These are phyloP conservation scores for Paragyromitra xinjiangensis DNA, from an alignment of 495 filamentous ascomycete genomes.

Conservation along the genomic window DNA sequence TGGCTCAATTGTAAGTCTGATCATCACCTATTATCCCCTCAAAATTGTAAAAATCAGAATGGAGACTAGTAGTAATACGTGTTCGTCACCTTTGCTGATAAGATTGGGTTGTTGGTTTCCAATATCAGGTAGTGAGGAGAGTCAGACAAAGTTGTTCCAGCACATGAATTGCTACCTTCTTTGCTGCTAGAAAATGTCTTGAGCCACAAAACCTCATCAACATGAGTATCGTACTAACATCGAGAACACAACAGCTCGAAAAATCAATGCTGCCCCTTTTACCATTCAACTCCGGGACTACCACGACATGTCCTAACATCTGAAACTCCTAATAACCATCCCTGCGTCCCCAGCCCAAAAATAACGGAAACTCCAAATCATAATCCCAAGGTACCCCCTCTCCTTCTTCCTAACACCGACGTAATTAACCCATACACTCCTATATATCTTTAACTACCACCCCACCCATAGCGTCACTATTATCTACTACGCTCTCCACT, in stretches of 20 bases:
- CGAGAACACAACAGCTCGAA: background rate
- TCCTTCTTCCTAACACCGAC: background rate
- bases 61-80: too few species aligned
- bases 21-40: too few species aligned
- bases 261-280: background rate
- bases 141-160: too few species aligned
- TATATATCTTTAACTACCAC: background rate
- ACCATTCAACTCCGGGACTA: background rate
- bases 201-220: background rate
- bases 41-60: too few species aligned
- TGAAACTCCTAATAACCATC: background rate
- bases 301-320: background rate
- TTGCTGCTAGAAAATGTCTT: too few species aligned
- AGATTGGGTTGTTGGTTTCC: too few species aligned
- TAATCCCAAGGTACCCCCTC: background rate
- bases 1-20: too few species aligned
- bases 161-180: too few species aligned
- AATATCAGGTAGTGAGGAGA: too few species aligned
- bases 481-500: constrained; percentile 39
- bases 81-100: too few species aligned
- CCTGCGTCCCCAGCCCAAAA: background rate
- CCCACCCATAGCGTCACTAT: constrained; percentile 26
- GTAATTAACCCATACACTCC: background rate
- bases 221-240: background rate
- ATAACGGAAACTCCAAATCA: background rate